A percentile compares a stretch with the other conserved stretches of the same genome.
Conservation (phyloP, 2,329 filamentous ascomycete species). For the Lecanicillium sp. region DNA sequence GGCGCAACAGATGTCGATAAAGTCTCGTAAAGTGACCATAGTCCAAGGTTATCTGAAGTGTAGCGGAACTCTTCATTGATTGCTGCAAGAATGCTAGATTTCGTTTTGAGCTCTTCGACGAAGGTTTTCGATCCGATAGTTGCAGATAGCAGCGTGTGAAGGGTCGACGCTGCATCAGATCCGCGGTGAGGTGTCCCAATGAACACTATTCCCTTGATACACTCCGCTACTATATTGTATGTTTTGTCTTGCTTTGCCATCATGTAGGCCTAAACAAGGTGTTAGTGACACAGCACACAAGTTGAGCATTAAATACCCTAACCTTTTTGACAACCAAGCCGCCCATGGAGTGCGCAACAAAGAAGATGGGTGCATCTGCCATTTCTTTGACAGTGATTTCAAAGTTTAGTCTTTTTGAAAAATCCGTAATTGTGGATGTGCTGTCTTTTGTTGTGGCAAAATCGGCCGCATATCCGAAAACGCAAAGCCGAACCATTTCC, state of each 20-base stretch:
- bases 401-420: neutral
- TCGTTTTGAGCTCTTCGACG: neutral
- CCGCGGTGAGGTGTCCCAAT: constrained; percentile 2
- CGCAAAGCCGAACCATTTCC: neutral
- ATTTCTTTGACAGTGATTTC: neutral
- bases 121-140: constrained; percentile 1
- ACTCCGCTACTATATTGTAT: neutral
- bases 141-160: neutral
- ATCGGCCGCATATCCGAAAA: neutral
- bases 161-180: neutral
- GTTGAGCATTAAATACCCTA: too few relatives aligned
- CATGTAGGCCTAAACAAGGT: constrained; percentile 4
- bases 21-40: constrained; percentile 3
- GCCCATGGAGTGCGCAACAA: neutral
- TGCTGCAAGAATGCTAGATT: neutral
- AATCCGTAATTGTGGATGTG: neutral
- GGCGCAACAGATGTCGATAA: neutral
- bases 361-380: constrained; percentile 1
- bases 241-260: neutral
- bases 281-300: too few relatives aligned
- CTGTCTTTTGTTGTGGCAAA: neutral
- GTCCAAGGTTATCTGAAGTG: neutral
- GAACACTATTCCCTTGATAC: neutral
- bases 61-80: constrained; percentile 5
- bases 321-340: constrained; percentile 1